Evolutionary conservation across 768 basidiomycete species (phyloP).

Genomic region (Hygrocybe coccinea): DNA sequence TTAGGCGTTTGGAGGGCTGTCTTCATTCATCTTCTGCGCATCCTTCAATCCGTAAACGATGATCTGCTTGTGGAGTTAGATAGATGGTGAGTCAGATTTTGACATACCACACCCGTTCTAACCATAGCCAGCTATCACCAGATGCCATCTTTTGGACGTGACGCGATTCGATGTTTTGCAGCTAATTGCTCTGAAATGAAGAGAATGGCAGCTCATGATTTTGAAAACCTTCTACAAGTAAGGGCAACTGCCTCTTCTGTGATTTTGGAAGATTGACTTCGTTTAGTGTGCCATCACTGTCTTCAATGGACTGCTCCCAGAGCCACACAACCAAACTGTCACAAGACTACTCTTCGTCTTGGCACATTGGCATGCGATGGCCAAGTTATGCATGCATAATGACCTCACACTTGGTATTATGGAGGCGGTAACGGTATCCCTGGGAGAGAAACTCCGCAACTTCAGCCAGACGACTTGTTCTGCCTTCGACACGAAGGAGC

Average conservation of each 20-base stretch:
- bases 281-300: slow-evolving; percentile 7
- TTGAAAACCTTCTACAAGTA: slow-evolving; percentile 29
- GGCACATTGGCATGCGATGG: slow-evolving; percentile 13
- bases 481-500: slow-evolving; percentile 18
- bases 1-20: slow-evolving; percentile 1
- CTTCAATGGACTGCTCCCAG: slow-evolving; percentile 29
- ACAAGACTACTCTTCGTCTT: slow-evolving; percentile 12
- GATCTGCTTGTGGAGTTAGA: slow-evolving; percentile 1
- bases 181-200: slow-evolving; percentile 18
- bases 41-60: slow-evolving; percentile 1
- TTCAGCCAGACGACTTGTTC: slow-evolving; percentile 15
- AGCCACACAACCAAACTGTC: slow-evolving; percentile 15
- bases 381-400: slow-evolving; percentile 21
- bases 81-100: slow-evolving; percentile 5
- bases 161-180: slow-evolving; percentile 19
- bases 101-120: neutral
- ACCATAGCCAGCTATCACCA: neutral
- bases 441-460: slow-evolving; percentile 8
- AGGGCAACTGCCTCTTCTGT: neutral
- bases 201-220: slow-evolving; percentile 23
- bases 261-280: neutral
- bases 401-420: slow-evolving; percentile 9
- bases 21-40: slow-evolving; percentile 6
- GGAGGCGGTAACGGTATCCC: slow-evolving; percentile 9
- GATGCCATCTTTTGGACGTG: slow-evolving; percentile 10